Base-by-base conservation (phyloP, 116 monocot species). In the Phalaenopsis hybrid region DNA sequence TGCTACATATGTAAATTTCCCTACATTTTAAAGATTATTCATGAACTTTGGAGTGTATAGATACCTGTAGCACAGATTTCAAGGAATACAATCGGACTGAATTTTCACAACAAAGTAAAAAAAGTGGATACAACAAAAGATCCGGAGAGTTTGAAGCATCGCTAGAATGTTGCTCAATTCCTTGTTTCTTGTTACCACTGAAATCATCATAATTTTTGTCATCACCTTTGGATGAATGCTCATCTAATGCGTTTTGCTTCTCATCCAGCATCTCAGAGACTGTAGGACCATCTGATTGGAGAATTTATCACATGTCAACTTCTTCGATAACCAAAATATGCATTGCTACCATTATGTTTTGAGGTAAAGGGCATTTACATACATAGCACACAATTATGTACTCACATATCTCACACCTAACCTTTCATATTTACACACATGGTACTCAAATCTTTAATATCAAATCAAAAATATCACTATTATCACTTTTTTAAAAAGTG, bases 21-120 rank as follows among this genome's bases (percentile, higher is more conserved):
- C 31, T 0, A 31, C 0, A 31, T 44, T 23, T 37, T 81, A 78
- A 11, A 3, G 2, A 37, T 58, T 69, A 37, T 79, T 51, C 74
- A 49, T 15, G 23, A 85, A 79, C 73, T 61, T 52, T n/a, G 52
- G 73, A 37, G 25, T 49, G 51, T 41, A 21, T 41, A 58, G 49
- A 45, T 25, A 98, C 98, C 95, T 93, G 83, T 61, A 86, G 75
- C 61, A 93, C 77, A 84, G 93, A 91, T 63, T 90, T 87, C 55
- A 98, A 74, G 15, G 89, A 84, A 81, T 85, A 89, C 51, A 98
- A 81, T 61, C 82, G 44, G 41, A 98, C 57, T 59, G 88, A 76
- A 86, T 98, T 81, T 75, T 90, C 87, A 84, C 81, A 93, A 86
- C 93, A 93, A 20, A 98, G 81, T 75, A 98, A 81, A 82, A 98